Evolutionary conservation across 139 green algal genomes (phyloP).

Genomic region (Auxenochlorella pyrenoidosa): DNA sequence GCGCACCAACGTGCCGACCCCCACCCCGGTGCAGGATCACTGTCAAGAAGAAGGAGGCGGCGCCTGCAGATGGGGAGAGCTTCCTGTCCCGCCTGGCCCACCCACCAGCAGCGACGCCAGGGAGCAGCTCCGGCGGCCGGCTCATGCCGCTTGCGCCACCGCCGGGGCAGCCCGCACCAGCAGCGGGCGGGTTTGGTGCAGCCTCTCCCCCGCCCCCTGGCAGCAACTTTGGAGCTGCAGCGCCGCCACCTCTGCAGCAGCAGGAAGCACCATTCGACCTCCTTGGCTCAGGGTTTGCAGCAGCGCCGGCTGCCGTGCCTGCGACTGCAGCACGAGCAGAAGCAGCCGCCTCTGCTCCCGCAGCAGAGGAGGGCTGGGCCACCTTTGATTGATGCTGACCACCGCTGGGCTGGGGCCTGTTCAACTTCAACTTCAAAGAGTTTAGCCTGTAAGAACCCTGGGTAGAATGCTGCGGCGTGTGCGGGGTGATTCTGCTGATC

Average conservation of each 20-base stretch:
- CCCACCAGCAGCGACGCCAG: background rate
- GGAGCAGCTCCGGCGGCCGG: background rate
- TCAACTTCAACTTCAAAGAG: too few relatives aligned
- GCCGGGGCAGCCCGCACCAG: background rate
- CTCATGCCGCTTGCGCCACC: slow-evolving; percentile 25
- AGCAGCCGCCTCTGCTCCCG: background rate
- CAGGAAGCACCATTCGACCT: slow-evolving; percentile 3
- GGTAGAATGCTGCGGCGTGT: too few relatives aligned
- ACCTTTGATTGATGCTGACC: slow-evolving; percentile 45
- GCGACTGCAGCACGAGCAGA: background rate
- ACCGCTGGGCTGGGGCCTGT: too few relatives aligned
- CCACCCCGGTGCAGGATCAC: slow-evolving; percentile 35
- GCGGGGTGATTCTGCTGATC: too few relatives aligned
- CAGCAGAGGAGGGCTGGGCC: slow-evolving; percentile 31
- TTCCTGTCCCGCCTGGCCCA: slow-evolving; percentile 41
- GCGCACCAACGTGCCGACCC: too few relatives aligned
- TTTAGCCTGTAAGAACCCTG: too few relatives aligned
- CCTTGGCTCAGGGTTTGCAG: background rate
- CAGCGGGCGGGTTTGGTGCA: background rate
- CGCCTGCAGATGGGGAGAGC: slow-evolving; percentile 31
- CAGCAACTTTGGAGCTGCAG: background rate
- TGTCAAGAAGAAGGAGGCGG: slow-evolving; percentile 36
- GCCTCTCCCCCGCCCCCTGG: background rate
- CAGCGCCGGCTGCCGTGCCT: background rate
- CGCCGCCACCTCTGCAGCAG: background rate